Evolutionary conservation across 345 rosid species (phyloP), one percentile per base, ranked within the genome.

Genomic region (Aquilaria sinensis): DNA sequence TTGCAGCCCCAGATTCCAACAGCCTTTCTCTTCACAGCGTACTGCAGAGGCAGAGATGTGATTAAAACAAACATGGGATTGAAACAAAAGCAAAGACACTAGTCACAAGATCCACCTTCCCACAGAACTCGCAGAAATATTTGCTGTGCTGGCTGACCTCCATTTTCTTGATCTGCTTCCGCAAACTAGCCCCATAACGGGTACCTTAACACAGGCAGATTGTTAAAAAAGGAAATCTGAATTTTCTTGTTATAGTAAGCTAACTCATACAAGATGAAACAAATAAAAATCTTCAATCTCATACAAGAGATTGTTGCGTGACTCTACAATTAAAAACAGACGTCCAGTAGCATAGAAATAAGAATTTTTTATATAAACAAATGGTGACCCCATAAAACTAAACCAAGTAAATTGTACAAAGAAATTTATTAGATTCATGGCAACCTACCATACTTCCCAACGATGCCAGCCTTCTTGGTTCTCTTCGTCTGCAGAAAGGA

Each of bases 1-100:
- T 90, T 93, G 90, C 98, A 93, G 11, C 92, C 88, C 98, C 98
- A 93, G 7, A 93, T 86, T 12, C 98, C 98, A 4, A 90, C 98
- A 54, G 89, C 98, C 75, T 90, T 88, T 58, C 98, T 85, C 83
- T 93, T 90, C 58, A 93, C 97, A 0, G 96, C 98, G 53, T 78
- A 90, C 94, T 89, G 76, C 63, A 62, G 12, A 13, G 64, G 13
- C 14, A 29, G 4, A 9, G 51, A 46, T 56, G 2, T 37, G 12
- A 66, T 57, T 37, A 57, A 30, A n/a, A 55, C 47, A 13, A 54
- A 52, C 51, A 47, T 23, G 0, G 37, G 16, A 7, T 12, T 9
- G 46, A 49, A 13, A 9, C 34, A 72, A 23, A 3, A 6, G 55
- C 32, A 63, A 48, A 12, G 43, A 31, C 43, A 51, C 6, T 16